These are phyloP conservation scores for Mycena polygramma DNA, from an alignment of 768 basidiomycete species.

Conservation along the genomic window DNA sequence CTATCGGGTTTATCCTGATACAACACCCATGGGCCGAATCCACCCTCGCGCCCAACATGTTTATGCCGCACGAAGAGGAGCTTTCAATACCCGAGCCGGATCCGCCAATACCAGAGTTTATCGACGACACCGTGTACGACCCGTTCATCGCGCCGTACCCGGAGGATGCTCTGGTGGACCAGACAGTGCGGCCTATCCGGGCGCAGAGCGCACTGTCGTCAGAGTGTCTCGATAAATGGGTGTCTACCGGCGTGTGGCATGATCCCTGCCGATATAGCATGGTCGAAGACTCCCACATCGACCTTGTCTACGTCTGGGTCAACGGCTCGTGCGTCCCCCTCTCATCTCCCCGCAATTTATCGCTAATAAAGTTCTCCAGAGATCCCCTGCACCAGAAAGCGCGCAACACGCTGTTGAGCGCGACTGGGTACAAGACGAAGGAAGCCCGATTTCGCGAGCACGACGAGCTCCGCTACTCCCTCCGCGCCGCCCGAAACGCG, in stretches of 20 bases:
- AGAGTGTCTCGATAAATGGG: conserved; percentile 36
- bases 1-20: conserved; percentile 27
- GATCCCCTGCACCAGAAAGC: conserved; percentile 35
- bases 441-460: conserved; percentile 47
- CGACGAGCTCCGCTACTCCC: conserved; percentile 53
- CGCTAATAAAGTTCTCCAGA: background rate
- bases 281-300: conserved; percentile 33
- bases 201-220: conserved; percentile 32
- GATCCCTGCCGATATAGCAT: conserved; percentile 33
- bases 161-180: conserved; percentile 19
- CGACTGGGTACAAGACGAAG: conserved; percentile 23
- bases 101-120: background rate
- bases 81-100: background rate
- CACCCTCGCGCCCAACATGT: conserved; percentile 3
- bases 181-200: conserved; percentile 28
- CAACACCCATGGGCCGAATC: conserved; percentile 31
- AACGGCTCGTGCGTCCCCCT: conserved; percentile 38
- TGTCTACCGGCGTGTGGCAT: conserved; percentile 31
- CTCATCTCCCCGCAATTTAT: background rate
- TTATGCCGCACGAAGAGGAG: background rate
- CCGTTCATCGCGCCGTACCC: conserved; percentile 30
- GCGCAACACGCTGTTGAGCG: conserved; percentile 19
- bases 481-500: conserved; percentile 49
- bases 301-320: conserved; percentile 39
- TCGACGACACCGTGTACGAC: conserved; percentile 26